These are phyloP conservation scores for Suillus decipiens DNA, from an alignment of 768 basidiomycete genomes.

Conservation along the genomic window DNA sequence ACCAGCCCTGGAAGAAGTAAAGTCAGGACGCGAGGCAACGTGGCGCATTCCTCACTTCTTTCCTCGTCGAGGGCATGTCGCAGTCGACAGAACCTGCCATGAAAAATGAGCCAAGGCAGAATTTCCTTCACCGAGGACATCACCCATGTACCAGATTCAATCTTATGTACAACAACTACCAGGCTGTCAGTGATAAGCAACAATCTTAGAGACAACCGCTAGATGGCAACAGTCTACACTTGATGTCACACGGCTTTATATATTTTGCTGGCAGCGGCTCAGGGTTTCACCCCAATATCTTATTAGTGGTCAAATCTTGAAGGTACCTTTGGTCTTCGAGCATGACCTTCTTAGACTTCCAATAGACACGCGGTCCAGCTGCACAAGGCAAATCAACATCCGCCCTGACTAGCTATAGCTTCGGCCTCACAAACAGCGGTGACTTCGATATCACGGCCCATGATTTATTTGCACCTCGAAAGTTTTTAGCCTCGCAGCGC, in stretches of 20 bases:
- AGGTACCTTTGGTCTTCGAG: slow-evolving; percentile 1
- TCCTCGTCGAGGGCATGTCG: slow-evolving; percentile 8
- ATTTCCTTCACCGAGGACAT: not conserved
- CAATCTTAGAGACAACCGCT: not conserved
- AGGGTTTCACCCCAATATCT: not conserved
- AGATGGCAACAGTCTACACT: slow-evolving; percentile 5
- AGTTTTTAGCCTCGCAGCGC: not conserved
- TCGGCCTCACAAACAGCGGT: slow-evolving; percentile 9
- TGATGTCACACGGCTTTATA: not conserved
- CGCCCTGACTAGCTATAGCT: not conserved
- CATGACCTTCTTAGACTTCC: not conserved
- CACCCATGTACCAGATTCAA: not conserved
- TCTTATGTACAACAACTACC: not conserved
- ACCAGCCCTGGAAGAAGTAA: slow-evolving; percentile 8
- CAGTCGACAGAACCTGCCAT: slow-evolving; percentile 12
- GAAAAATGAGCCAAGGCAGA: slow-evolving; percentile 2
- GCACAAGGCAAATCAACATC: not conserved
- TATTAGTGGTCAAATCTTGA: not conserved
- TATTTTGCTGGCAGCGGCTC: too few species aligned
- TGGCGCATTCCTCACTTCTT: slow-evolving; percentile 6
- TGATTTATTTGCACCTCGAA: slow-evolving; percentile 7
- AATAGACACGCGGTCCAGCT: not conserved
- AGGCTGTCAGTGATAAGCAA: slow-evolving; percentile 4
- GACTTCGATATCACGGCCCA: not conserved
- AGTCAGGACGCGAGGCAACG: slow-evolving; percentile 2